phyloP scores from a whole-genome alignment of 1,284 basidiomycete species.

The Tremellales sp. region DNA sequence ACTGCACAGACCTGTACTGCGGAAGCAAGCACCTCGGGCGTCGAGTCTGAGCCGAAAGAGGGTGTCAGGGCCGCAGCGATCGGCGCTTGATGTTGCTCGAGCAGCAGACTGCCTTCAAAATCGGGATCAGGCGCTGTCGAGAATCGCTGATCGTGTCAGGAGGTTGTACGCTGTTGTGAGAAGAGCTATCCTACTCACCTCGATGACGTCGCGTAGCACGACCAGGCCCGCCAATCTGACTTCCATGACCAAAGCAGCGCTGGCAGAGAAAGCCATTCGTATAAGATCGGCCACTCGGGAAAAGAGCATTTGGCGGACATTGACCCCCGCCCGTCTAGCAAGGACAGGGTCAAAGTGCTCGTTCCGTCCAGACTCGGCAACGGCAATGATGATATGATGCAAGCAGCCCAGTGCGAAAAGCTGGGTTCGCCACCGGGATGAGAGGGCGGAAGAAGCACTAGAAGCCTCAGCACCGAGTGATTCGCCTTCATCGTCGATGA shows the following conservation, averaged over 20 bases:
- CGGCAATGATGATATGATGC: slow-evolving; percentile 79
- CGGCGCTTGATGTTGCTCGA: slow-evolving; percentile 99
- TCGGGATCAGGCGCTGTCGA: slow-evolving; percentile 83
- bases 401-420: slow-evolving; percentile 90
- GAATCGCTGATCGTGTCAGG: slow-evolving; percentile 60
- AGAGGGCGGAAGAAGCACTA: slow-evolving; percentile 50
- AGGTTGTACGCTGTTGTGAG: too few species aligned
- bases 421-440: slow-evolving; percentile 93
- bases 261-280: slow-evolving; percentile 96
- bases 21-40: slow-evolving; percentile 88
- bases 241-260: slow-evolving; percentile 90
- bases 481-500: slow-evolving; percentile 88
- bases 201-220: slow-evolving; percentile 86
- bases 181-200: slow-evolving; percentile 55
- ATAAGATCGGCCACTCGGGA: slow-evolving; percentile 67
- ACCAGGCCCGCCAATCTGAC: slow-evolving; percentile 89
- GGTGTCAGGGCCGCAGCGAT: slow-evolving; percentile 98
- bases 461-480: slow-evolving; percentile 61
- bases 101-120: slow-evolving; percentile 79
- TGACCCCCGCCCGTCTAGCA: slow-evolving; percentile 50
- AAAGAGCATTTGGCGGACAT: slow-evolving; percentile 38
- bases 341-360: slow-evolving; percentile 77
- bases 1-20: slow-evolving; percentile 92
- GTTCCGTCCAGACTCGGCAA: slow-evolving; percentile 64
- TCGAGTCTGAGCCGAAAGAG: slow-evolving; percentile 89